phyloP scores from a whole-genome alignment of 1,284 basidiomycete genomes.

The Sanghuangporus baumii region DNA sequence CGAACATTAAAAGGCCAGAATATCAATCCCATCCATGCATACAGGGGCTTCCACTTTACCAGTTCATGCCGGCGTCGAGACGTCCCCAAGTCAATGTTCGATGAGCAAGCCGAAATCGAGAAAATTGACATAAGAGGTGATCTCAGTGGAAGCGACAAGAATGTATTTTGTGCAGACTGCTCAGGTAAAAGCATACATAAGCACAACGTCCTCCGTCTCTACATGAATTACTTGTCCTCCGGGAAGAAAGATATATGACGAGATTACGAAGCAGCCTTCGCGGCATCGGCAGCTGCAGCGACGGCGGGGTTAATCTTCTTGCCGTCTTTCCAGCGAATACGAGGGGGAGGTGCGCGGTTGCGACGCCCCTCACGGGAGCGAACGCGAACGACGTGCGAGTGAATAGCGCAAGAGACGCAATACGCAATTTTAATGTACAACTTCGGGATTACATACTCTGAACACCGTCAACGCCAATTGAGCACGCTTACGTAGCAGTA shows the following conservation, averaged over 20 bases:
- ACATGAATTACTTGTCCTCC: slow-evolving; percentile 19
- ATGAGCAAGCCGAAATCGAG: too few species aligned
- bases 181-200: background rate
- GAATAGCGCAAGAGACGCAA: slow-evolving; percentile 99
- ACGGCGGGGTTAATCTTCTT: slow-evolving; percentile 86
- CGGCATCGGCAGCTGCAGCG: slow-evolving; percentile 53
- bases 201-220: slow-evolving; percentile 18
- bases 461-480: slow-evolving; percentile 3
- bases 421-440: slow-evolving; percentile 99
- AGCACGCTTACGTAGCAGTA: background rate
- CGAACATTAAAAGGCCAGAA: too few species aligned
- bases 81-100: too few species aligned
- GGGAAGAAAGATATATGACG: background rate
- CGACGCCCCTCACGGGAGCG: slow-evolving; percentile 90
- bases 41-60: too few species aligned
- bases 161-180: background rate
- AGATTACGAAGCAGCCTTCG: slow-evolving; percentile 29
- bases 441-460: slow-evolving; percentile 97
- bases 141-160: background rate
- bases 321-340: slow-evolving; percentile 96
- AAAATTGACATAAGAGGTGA: background rate
- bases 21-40: too few species aligned
- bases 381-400: slow-evolving; percentile 97
- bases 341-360: slow-evolving; percentile 94
- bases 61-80: too few species aligned